Percentiles rank a stretch among this genome's conserved stretches.
Evolutionary conservation across 2,329 filamentous ascomycete genomes (phyloP).

Genomic region (Venturiaceae sp.): DNA sequence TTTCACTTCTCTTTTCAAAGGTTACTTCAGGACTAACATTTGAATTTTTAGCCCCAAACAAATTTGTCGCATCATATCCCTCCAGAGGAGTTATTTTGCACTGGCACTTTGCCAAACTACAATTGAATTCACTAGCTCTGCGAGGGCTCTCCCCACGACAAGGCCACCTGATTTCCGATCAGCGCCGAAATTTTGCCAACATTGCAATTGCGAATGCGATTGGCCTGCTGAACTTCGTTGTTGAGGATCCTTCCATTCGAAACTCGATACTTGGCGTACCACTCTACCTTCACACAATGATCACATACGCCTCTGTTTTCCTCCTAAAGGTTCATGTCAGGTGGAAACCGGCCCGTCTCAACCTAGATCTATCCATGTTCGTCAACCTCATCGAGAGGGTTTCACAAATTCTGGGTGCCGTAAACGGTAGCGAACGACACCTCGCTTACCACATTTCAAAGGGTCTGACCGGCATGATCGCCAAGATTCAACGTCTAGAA

Average conservation of each 20-base stretch:
- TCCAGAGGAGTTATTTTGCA: conserved; percentile 40
- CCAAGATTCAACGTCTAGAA: conserved; percentile 2
- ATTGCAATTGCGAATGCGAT: conserved; percentile 32
- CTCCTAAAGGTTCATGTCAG: conserved; percentile 27
- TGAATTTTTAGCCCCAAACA: conserved; percentile 29
- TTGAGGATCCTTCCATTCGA: conserved; percentile 34
- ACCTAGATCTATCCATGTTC: conserved; percentile 2
- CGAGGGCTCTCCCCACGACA: conserved; percentile 31
- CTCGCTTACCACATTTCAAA: conserved; percentile 4
- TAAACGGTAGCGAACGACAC: conserved; percentile 5
- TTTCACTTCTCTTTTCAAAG: neutral
- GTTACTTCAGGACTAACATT: conserved; percentile 2
- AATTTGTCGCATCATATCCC: conserved; percentile 38
- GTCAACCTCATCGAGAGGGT: conserved; percentile 4
- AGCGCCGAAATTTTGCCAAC: conserved; percentile 31
- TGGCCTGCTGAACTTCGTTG: conserved; percentile 29
- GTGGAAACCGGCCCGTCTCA: conserved; percentile 7
- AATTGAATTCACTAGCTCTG: conserved; percentile 40
- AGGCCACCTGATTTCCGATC: conserved; percentile 30
- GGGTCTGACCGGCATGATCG: conserved; percentile 4
- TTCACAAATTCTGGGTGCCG: conserved; percentile 3
- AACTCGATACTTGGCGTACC: conserved; percentile 32
- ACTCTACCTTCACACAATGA: conserved; percentile 37
- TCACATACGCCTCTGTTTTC: conserved; percentile 36
- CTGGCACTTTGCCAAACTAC: conserved; percentile 41